These are phyloP conservation scores for Triadica sebifera DNA, from an alignment of 345 rosid genomes.

Conservation along the genomic window DNA sequence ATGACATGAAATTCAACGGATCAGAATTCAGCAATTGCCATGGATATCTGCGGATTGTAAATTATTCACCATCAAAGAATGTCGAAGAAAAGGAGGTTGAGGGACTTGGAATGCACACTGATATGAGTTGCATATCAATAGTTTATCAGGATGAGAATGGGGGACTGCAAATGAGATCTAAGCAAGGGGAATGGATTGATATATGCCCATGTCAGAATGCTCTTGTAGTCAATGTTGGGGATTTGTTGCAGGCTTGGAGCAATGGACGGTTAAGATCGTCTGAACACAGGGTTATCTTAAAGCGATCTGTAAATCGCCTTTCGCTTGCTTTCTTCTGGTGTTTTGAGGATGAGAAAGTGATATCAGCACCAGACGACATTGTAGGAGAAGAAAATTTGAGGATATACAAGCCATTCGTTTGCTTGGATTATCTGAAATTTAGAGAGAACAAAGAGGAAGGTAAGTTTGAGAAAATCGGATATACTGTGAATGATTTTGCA, in stretches of 20 bases:
- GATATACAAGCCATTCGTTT: constrained; percentile 49
- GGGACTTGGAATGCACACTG: constrained; percentile 79
- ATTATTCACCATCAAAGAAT: constrained; percentile 50
- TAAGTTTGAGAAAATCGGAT: constrained; percentile 60
- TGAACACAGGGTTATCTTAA: constrained; percentile 65
- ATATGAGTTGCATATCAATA: constrained; percentile 80
- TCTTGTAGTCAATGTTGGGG: constrained; percentile 72
- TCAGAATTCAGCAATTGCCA: constrained; percentile 55
- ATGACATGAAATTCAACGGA: constrained; percentile 33
- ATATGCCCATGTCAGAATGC: constrained; percentile 45
- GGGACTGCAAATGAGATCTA: constrained; percentile 76
- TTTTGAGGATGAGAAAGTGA: constrained; percentile 62
- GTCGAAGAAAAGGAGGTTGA: constrained; percentile 48
- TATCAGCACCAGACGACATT: constrained; percentile 56
- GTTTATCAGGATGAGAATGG: constrained; percentile 68
- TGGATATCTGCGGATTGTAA: constrained; percentile 64
- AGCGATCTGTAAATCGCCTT: constrained; percentile 38
- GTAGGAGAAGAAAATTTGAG: constrained; percentile 46
- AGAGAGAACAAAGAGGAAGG: constrained; percentile 62
- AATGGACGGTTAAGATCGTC: constrained; percentile 66
- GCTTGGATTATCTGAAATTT: constrained; percentile 58
- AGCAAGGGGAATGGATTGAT: constrained; percentile 53
- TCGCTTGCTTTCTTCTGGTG: constrained; percentile 73
- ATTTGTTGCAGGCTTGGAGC: constrained; percentile 84
- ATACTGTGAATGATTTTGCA: constrained; percentile 65